Evolutionary conservation across 1,284 basidiomycete species (phyloP), one percentile per base, ranked within the genome.

Genomic region (Xerocomus nothofagi): DNA sequence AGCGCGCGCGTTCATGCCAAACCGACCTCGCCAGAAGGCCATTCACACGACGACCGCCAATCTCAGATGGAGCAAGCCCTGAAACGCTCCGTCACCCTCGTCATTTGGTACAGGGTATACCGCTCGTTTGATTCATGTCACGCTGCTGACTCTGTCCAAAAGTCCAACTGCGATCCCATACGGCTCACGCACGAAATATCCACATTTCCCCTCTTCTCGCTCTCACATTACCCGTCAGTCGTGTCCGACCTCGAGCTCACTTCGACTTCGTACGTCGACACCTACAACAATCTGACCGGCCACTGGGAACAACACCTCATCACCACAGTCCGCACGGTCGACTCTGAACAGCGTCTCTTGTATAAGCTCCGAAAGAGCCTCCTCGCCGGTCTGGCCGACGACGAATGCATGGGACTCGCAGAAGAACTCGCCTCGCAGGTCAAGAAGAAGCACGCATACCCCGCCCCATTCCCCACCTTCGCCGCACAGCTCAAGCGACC

Each of bases 81-180:
- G 39, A 68, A 56, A 29, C 63, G 74, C 26, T 79, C 81, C 7
- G 73, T 84, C 8, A 85, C 80, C 1, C 73, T 86, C 49, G 76
- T 86, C 37, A 78, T 85, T 50, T 86, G 84, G 83, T 82, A 84
- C 68, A 79, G 81, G 70, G 80, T 81, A 53, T 58, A 69, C 17
- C 6, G 6, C 27, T 14, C 11, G 0, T 18, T 17, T 9, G 33
- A 34, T 30, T 0, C 39, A 9, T 27, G 10, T 27, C 20, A 23
- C 18, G n/a, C 39, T 64, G 44, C 31, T 64, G 43, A 64, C 29
- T 9, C 21, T 15, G 3, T 21, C 12, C 17, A 33, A 30, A 57
- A 85, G 84, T 70, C 78, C 14, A 74, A 76, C 53, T 71, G 68
- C n/a, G 76, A 80, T 44, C 84, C 84, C 4, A 73, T 86, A 34